Base-by-base conservation (phyloP, 2,329 filamentous ascomycete species). In the Byssochlamys sp. region DNA sequence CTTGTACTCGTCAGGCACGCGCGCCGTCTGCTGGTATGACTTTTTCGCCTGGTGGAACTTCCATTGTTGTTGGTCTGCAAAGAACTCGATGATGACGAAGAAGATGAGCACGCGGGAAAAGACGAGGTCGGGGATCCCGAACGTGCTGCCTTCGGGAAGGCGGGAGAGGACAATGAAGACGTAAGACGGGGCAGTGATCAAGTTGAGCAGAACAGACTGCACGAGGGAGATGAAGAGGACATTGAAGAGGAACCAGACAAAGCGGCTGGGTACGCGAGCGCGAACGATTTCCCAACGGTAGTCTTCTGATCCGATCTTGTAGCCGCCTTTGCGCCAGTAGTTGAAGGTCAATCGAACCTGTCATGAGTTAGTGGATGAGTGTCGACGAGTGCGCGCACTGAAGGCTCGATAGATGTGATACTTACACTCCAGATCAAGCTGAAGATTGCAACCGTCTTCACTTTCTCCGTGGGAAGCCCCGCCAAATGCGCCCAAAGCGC, bases 1-100 rank as follows among this genome's bases (percentile, higher is more conserved):
- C 63, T 77, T 76, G 70, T 73, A 79, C 28, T 73, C 73, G 4
- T 75, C 72, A 0, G 89, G 84, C 2, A 92, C 80, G 69, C 88
- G 88, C 53, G 84, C 89, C 1, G 85, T 87, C 60, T 84, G 79
- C 60, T 84, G 82, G 73, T 96, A 97, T 50, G 83, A 72, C 52
- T 82, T 77, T 76, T 96, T 97, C 53, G 91, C 91, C 14, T 76
- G 75, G 71, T 99, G 91, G 76, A 85, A 99, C 61, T 84, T 80
- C 91, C 91, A 99, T 74, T 96, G 91, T 71, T 96, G 90, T 61
- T 91, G 86, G 71, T 99, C 94, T 67, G 90, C 89, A 67, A 96
- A 82, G 73, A 82, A 90, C 67, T 96, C 83, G 55, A 87, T 67
- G n/a, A 85, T 71, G 24, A 88, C 75, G 35, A 86, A 75, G 57